phyloP scores from a whole-genome alignment of 257 asterid genomes.

The Craterostigma plantagineum region DNA sequence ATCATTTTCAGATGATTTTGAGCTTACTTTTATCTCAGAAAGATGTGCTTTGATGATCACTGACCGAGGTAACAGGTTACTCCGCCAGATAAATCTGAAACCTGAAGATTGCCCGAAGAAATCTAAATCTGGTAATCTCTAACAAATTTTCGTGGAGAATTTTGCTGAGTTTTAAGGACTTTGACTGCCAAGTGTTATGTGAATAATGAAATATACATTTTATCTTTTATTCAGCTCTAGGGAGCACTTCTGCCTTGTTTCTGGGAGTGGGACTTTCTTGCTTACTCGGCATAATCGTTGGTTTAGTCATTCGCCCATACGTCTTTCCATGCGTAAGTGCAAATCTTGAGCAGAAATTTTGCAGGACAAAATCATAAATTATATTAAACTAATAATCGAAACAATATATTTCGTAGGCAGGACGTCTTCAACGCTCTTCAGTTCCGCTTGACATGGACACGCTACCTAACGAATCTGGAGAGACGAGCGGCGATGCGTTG shows the following conservation, averaged over 20 bases:
- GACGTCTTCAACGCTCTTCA: slow-evolving; percentile 30
- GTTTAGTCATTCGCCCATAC: slow-evolving; percentile 55
- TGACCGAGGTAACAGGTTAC: slow-evolving; percentile 45
- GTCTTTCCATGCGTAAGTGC: slow-evolving; percentile 43
- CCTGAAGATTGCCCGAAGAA: slow-evolving; percentile 39
- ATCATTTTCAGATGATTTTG: slow-evolving; percentile 37
- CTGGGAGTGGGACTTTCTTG: slow-evolving; percentile 40
- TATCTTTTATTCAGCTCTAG: slow-evolving; percentile 31
- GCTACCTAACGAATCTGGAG: slow-evolving; percentile 69
- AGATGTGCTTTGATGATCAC: slow-evolving; percentile 63
- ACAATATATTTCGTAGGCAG: slow-evolving; percentile 52
- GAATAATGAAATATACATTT: too few species aligned
- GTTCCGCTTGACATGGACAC: slow-evolving; percentile 58
- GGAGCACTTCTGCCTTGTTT: slow-evolving; percentile 36
- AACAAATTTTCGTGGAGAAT: not conserved
- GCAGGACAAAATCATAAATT: not conserved
- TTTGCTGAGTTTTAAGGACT: slow-evolving; percentile 3
- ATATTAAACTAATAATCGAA: slow-evolving; percentile 14
- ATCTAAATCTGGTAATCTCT: slow-evolving; percentile 41
- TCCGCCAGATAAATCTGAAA: slow-evolving; percentile 59
- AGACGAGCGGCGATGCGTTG: slow-evolving; percentile 42
- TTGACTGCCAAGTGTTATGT: too few species aligned
- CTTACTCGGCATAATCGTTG: slow-evolving; percentile 41
- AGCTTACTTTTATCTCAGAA: slow-evolving; percentile 42
- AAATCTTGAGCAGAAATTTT: not conserved